Evolutionary conservation across 768 basidiomycete genomes (phyloP), one percentile per base, ranked within the genome.

Genomic region (Russula virescens): DNA sequence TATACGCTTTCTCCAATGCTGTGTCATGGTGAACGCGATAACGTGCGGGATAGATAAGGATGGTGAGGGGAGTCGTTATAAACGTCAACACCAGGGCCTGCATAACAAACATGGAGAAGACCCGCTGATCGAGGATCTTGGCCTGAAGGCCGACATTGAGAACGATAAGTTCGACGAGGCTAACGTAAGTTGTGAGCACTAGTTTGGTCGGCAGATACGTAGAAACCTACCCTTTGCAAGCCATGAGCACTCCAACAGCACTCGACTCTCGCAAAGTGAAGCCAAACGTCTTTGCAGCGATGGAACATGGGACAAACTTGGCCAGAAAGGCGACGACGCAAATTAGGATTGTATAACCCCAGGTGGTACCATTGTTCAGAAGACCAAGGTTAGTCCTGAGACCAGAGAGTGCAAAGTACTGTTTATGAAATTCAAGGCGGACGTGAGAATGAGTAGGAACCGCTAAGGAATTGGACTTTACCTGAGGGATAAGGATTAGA

Each of bases 51-150:
- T 95, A 95, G 74, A 92, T 84, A 35, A 81, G 68, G 26, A 92
- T 75, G 0, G 88, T 88, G 60, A 93, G 80, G 1, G 94, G 94
- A 0, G 93, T 94, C 4, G 91, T 92, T 61, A 91, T 81, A 76
- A 90, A 86, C 0, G 92, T 93, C 49, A 93, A 77, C 53, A 92
- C 75, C 46, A 92, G 75, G 5, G 88, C 86, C 51, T 86, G 83
- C 52, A 94, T 76, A 63, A 95, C 92, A 66, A 95, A 92, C 89
- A 94, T 94, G 0, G 91, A 89, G 77, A 95, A 93, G 13, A 88
- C 82, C 26, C 83, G 80, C 0, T 78, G 73, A 69, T 83, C 78
- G 50, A 89, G 78, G 59, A 90, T 85, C 14, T 75, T 74, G 3
- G 90, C 90, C 63, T 78, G 73, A 9, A 91, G 78, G 54, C 94